Conservation (phyloP, 1,284 basidiomycete genomes). For the Leccinum discolor region DNA sequence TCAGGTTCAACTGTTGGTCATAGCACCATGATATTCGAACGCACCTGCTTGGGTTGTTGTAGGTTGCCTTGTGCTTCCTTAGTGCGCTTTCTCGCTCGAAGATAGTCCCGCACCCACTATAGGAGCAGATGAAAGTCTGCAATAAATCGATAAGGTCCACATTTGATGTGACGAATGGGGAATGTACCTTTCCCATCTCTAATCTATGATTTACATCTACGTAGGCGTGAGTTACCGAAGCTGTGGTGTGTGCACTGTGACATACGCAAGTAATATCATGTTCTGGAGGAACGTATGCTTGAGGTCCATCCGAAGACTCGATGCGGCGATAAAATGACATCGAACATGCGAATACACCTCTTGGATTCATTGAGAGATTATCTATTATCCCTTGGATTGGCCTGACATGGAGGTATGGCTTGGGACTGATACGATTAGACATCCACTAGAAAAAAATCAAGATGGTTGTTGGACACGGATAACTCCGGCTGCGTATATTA, state of each 20-base stretch:
- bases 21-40: background rate
- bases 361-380: background rate
- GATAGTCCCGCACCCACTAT: constrained; percentile 9
- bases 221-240: background rate
- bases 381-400: background rate
- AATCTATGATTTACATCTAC: background rate
- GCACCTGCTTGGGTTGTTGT: constrained; percentile 18
- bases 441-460: no score
- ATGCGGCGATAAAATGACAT: background rate
- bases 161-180: background rate
- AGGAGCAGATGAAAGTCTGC: constrained; percentile 21
- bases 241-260: no score
- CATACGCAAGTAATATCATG: background rate
- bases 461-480: background rate
- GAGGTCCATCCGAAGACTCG: background rate
- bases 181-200: constrained; percentile 14
- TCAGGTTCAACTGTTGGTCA: background rate
- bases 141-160: background rate
- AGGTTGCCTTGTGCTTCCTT: constrained; percentile 22
- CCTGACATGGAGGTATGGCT: no score
- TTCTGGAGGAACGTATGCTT: background rate
- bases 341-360: background rate
- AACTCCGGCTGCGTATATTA: background rate
- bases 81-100: constrained; percentile 22
- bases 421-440: no score